Conservation (phyloP, 2,329 filamentous ascomycete species). For the Alternaria conjuncta region DNA sequence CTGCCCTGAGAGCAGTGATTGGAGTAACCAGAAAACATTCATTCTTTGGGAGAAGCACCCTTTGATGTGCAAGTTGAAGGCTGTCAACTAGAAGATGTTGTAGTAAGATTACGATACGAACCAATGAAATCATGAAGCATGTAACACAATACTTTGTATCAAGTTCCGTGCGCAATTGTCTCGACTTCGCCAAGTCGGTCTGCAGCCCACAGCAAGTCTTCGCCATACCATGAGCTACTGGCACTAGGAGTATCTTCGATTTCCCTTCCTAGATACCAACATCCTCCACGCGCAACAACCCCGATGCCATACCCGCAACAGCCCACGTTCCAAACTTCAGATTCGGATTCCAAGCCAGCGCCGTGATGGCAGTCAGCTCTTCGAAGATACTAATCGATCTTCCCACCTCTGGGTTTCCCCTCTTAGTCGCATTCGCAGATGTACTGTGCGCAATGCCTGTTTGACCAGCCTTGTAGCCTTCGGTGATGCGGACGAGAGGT, state of each 20-base stretch:
- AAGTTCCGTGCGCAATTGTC: neutral
- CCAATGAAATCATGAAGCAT: neutral
- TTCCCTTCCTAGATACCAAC: slow-evolving; percentile 35
- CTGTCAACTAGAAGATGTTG: slow-evolving; percentile 2
- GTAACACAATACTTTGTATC: neutral
- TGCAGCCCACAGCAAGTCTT: neutral
- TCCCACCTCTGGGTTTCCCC: slow-evolving; percentile 29
- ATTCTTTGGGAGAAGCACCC: slow-evolving; percentile 49
- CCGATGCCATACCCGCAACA: slow-evolving; percentile 57
- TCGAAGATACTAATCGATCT: slow-evolving; percentile 54
- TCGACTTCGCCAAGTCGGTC: neutral
- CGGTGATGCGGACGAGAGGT: slow-evolving; percentile 47
- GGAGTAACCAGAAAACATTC: slow-evolving; percentile 43
- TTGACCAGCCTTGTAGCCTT: slow-evolving; percentile 50
- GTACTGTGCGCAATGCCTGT: slow-evolving; percentile 32
- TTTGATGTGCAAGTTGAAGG: slow-evolving; percentile 40
- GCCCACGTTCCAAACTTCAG: slow-evolving; percentile 58
- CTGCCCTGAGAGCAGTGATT: slow-evolving; percentile 37
- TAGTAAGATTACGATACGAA: neutral
- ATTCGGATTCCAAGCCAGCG: slow-evolving; percentile 61
- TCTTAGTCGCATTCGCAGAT: slow-evolving; percentile 17
- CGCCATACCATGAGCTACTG: neutral
- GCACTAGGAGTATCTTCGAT: neutral
- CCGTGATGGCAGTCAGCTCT: slow-evolving; percentile 52
- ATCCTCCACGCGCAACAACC: slow-evolving; percentile 59